Evolutionary conservation across 139 green algal species (phyloP).

Genomic region (Chlamydomonas asymmetrica): DNA sequence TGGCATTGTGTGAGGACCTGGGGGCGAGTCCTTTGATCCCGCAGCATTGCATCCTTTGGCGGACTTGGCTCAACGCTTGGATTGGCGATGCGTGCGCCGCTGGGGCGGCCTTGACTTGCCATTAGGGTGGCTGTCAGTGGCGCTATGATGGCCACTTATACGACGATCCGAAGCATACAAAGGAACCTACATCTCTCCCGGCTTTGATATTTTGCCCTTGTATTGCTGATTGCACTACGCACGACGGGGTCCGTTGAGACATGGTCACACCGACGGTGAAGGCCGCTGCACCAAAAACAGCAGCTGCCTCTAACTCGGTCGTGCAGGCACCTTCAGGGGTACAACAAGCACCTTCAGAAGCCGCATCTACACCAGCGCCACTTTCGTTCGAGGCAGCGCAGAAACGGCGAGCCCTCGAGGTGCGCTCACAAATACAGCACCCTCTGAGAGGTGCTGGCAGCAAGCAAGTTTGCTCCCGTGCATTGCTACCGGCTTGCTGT

Average conservation of each 20-base stretch:
- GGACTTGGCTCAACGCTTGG: no score
- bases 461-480: neutral
- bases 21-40: no score
- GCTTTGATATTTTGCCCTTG: neutral
- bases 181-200: no score
- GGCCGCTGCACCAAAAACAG: neutral
- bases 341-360: neutral
- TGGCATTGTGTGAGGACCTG: no score
- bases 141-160: no score
- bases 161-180: no score
- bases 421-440: neutral
- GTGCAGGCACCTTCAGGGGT: neutral
- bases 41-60: no score
- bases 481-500: no score
- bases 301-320: neutral
- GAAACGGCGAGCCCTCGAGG: slow-evolving; percentile 5
- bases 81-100: no score
- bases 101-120: no score
- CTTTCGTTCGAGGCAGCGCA: neutral
- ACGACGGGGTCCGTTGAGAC: neutral
- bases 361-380: neutral
- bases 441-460: neutral
- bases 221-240: neutral
- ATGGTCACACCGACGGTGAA: neutral
- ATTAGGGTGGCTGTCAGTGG: no score